Conservation (phyloP, 495 filamentous ascomycete genomes). For the Podospora bellae-mahoneyi region DNA sequence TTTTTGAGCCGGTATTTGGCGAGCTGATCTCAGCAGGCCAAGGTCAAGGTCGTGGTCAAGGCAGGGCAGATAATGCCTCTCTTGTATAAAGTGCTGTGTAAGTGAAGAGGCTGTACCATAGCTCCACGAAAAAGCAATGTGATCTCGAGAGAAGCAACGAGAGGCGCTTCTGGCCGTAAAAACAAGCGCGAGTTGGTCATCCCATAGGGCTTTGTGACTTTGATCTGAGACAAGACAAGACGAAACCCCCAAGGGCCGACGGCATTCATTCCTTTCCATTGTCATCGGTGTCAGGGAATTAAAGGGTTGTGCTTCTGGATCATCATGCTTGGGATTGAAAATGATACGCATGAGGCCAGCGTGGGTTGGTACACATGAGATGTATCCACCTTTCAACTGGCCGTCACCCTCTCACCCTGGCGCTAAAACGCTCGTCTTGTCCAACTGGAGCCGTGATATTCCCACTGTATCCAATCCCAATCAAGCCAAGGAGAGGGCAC, state of each 20-base stretch:
- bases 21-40: no score
- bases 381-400: constrained; percentile 9
- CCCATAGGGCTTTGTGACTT: not conserved
- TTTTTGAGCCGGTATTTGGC: not conserved
- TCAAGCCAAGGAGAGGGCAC: constrained; percentile 8
- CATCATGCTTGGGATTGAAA: constrained; percentile 4
- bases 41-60: no score
- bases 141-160: not conserved
- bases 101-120: no score
- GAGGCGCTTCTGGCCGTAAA: not conserved
- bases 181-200: not conserved
- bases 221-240: constrained; percentile 3
- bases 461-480: constrained; percentile 15
- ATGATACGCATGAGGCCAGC: constrained; percentile 6
- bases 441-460: constrained; percentile 13
- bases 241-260: not conserved
- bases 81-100: not conserved
- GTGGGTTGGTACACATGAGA: not conserved
- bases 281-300: constrained; percentile 8
- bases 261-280: not conserved
- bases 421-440: constrained; percentile 14
- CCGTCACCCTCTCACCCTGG: not conserved
- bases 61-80: not conserved
- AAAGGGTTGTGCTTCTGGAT: constrained; percentile 10
- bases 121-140: no score